phyloP scores from a whole-genome alignment of 202 grass and related monocot genomes.

The Miscanthus sacchariflorus region DNA sequence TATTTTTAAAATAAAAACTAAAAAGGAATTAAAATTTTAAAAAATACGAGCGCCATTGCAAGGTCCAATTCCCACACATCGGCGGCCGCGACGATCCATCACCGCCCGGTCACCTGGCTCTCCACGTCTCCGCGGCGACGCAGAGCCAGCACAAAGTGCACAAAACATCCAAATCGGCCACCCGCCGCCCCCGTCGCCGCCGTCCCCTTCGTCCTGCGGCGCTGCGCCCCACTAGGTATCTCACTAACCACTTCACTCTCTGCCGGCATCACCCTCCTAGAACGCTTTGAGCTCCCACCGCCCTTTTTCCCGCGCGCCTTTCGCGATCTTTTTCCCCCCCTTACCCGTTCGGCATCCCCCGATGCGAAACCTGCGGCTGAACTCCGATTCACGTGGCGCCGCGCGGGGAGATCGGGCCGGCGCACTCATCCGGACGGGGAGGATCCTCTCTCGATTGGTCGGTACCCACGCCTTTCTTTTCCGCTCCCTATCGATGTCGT shows the following conservation, averaged over 20 bases:
- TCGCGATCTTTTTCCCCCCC: background rate
- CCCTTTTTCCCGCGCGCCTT: background rate
- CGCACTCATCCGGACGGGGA: slow-evolving; percentile 44
- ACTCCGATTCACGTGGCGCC: slow-evolving; percentile 38
- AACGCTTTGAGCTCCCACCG: slow-evolving; percentile 16
- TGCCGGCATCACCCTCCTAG: background rate
- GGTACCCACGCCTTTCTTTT: slow-evolving; percentile 36
- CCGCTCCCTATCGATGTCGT: slow-evolving; percentile 42
- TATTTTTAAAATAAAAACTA: too few species aligned
- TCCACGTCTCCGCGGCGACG: background rate
- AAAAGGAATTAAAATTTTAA: too few species aligned
- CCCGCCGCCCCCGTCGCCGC: background rate
- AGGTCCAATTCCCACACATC: background rate
- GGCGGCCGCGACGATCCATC: background rate
- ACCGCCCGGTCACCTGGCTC: background rate
- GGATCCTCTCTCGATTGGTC: slow-evolving; percentile 28
- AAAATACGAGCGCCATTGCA: too few species aligned
- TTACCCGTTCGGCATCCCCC: slow-evolving; percentile 36
- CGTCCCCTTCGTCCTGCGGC: background rate
- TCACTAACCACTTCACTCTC: background rate
- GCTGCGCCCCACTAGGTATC: slow-evolving; percentile 37
- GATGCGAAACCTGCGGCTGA: slow-evolving; percentile 50
- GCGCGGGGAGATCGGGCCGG: slow-evolving; percentile 37
- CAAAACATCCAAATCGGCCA: background rate
- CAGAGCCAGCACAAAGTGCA: slow-evolving; percentile 6